These are phyloP conservation scores for Epichloe gansuensis DNA, from an alignment of 2,329 filamentous ascomycete genomes.

Conservation along the genomic window DNA sequence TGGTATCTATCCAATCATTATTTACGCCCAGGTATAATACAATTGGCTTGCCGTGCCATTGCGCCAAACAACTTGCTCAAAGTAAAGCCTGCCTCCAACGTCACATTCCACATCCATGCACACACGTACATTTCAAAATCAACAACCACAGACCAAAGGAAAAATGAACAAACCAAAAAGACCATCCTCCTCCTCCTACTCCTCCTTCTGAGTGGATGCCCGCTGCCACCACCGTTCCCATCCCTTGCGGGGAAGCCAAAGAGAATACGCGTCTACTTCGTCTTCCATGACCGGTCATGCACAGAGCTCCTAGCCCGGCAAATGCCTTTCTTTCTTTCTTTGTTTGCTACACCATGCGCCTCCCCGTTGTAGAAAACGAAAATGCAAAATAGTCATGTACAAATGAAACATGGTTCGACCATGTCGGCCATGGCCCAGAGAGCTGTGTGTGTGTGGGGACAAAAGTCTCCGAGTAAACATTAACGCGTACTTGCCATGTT, in stretches of 20 bases:
- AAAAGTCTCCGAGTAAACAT: not conserved
- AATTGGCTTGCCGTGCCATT: not conserved
- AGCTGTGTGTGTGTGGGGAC: not conserved
- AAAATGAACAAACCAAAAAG: not conserved
- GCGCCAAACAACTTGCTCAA: not conserved
- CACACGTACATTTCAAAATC: not conserved
- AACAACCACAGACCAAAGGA: no score
- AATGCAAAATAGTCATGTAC: not conserved
- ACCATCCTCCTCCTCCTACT: not conserved
- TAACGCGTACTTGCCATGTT: not conserved
- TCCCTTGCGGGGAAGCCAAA: not conserved
- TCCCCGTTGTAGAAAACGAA: not conserved
- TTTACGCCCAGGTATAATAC: not conserved
- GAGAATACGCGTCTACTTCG: slow-evolving; percentile 1
- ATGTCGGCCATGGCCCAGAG: not conserved
- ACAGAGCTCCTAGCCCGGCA: not conserved
- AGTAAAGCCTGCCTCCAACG: not conserved
- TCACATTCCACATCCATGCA: not conserved
- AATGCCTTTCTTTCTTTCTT: not conserved
- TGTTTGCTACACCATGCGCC: not conserved
- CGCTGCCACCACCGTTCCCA: not conserved
- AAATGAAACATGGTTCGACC: not conserved
- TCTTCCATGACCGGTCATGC: not conserved
- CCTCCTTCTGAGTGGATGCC: not conserved
- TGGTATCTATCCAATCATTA: not conserved